Evolutionary conservation across 2,329 filamentous ascomycete genomes (phyloP).

Genomic region (Apiospora pterosperma): DNA sequence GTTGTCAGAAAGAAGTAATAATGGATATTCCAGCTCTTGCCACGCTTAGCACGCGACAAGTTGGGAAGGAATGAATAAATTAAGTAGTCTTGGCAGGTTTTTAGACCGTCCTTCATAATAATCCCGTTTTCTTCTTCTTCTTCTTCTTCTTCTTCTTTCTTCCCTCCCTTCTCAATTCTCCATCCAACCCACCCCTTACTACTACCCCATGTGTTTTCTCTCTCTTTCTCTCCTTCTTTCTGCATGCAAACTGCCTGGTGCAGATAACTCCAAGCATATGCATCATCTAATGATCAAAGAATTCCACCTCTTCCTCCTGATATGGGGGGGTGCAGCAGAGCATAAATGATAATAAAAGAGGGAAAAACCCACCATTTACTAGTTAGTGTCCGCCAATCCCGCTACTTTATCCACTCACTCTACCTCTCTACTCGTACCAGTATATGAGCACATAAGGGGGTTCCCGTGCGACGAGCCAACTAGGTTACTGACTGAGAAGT

Average conservation of each 20-base stretch:
- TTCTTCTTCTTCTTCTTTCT: not conserved
- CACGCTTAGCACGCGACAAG: not conserved
- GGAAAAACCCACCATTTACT: not conserved
- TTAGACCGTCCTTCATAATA: not conserved
- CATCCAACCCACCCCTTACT: no score
- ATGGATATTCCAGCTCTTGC: not conserved
- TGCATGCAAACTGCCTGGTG: no score
- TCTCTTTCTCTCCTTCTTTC: not conserved
- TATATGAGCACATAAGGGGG: not conserved
- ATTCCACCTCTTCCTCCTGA: not conserved
- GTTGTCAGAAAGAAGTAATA: not conserved
- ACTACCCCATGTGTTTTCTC: not conserved
- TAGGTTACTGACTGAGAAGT: no score
- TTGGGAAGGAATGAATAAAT: not conserved
- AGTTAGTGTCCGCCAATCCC: not conserved
- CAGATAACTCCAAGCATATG: no score
- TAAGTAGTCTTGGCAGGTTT: not conserved
- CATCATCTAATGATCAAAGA: not conserved
- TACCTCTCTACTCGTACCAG: no score
- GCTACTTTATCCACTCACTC: not conserved
- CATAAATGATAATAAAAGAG: not conserved
- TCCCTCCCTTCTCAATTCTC: no score
- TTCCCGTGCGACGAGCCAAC: not conserved
- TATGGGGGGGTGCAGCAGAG: not conserved
- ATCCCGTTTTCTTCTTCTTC: not conserved